Conservation (phyloP, 1,139 yeast species). For the Diutina siamensis region DNA sequence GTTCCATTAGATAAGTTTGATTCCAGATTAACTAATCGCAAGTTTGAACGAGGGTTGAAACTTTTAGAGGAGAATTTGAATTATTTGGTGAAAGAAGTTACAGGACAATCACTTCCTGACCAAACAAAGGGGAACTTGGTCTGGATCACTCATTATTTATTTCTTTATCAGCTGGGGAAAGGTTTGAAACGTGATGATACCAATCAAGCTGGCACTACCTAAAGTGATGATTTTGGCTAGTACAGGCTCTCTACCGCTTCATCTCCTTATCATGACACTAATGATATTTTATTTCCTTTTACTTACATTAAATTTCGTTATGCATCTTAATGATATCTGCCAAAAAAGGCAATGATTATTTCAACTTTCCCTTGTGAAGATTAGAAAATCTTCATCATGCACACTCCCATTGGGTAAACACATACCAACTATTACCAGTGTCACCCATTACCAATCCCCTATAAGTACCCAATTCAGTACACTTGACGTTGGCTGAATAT, state of each 20-base stretch:
- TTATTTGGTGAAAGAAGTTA: background rate
- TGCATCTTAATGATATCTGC: too few species aligned
- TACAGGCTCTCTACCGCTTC: too few species aligned
- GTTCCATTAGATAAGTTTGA: background rate
- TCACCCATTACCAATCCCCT: conserved; percentile 75
- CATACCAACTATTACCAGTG: conserved; percentile 75
- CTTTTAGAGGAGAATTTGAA: background rate
- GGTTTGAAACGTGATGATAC: too few species aligned
- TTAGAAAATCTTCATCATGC: background rate
- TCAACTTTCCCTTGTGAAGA: too few species aligned
- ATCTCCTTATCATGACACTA: too few species aligned
- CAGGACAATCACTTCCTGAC: background rate
- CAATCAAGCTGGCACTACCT: too few species aligned
- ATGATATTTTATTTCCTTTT: too few species aligned
- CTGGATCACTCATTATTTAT: conserved; percentile 30
- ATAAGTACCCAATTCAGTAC: conserved; percentile 72
- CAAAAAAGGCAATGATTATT: too few species aligned
- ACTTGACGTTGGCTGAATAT: conserved; percentile 47
- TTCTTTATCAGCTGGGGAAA: conserved; percentile 14
- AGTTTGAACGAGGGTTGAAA: background rate
- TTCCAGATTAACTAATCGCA: background rate
- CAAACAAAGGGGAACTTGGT: conserved; percentile 29
- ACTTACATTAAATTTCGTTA: background rate
- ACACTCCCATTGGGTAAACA: conserved; percentile 87
- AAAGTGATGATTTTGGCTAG: too few species aligned